A percentile compares a stretch with the other conserved stretches of the same genome.
Conservation (phyloP, 495 filamentous ascomycete species). For the Evansstolkia leycettana region DNA sequence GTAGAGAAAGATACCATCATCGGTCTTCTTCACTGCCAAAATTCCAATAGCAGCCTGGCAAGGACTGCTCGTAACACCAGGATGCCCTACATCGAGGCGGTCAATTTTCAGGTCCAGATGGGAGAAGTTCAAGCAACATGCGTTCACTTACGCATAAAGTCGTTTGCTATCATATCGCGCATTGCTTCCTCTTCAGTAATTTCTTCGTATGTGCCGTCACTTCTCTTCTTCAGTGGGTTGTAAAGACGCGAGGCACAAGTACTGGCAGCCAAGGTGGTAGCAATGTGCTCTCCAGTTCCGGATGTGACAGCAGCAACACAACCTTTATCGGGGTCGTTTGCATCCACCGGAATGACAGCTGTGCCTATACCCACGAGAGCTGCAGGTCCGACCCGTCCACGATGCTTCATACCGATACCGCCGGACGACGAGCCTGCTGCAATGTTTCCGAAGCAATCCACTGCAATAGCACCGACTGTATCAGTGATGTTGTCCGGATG, state of each 20-base stretch:
- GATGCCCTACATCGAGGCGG: slow-evolving; percentile 38
- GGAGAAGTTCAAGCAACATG: not conserved
- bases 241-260: slow-evolving; percentile 69
- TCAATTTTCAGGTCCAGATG: slow-evolving; percentile 8
- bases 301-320: slow-evolving; percentile 72
- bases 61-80: slow-evolving; percentile 58
- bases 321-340: slow-evolving; percentile 44
- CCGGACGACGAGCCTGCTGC: slow-evolving; percentile 96
- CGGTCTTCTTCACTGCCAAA: slow-evolving; percentile 68
- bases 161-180: slow-evolving; percentile 53
- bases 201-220: slow-evolving; percentile 46
- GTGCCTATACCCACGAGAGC: slow-evolving; percentile 87
- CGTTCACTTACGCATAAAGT: slow-evolving; percentile 71
- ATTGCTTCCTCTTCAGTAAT: slow-evolving; percentile 63
- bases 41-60: slow-evolving; percentile 71
- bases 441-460: slow-evolving; percentile 75
- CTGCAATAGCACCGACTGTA: slow-evolving; percentile 88
- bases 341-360: slow-evolving; percentile 61
- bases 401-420: slow-evolving; percentile 97
- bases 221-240: slow-evolving; percentile 44
- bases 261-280: slow-evolving; percentile 72
- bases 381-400: slow-evolving; percentile 80
- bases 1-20: slow-evolving; percentile 58
- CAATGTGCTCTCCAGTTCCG: slow-evolving; percentile 96
- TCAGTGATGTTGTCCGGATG: slow-evolving; percentile 56